phyloP scores from a whole-genome alignment of 2,329 filamentous ascomycete genomes.

The Lachnellula arida region DNA sequence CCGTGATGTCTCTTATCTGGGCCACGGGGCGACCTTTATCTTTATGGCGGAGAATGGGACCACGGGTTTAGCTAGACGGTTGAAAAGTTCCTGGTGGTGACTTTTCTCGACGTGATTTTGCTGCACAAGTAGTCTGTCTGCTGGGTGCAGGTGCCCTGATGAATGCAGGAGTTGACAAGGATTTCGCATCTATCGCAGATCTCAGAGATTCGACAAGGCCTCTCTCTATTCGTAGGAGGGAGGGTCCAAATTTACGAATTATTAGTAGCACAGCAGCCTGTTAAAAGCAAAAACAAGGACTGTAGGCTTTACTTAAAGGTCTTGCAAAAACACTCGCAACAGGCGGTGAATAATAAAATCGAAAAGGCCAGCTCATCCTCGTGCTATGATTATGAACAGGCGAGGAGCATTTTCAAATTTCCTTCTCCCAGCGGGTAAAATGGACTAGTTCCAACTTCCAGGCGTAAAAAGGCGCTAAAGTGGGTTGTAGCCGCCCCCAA shows the following conservation, averaged over 20 bases:
- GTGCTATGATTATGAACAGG: neutral
- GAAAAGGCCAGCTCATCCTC: slow-evolving; percentile 3
- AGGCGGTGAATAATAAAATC: neutral
- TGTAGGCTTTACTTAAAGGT: too few species aligned
- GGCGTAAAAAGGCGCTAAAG: neutral
- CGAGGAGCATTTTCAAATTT: neutral
- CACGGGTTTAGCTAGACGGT: neutral
- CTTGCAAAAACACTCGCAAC: too few species aligned
- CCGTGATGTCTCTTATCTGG: neutral
- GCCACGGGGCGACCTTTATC: neutral
- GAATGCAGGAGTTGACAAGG: too few species aligned
- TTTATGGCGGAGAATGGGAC: neutral
- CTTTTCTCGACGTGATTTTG: neutral
- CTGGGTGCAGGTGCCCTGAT: neutral
- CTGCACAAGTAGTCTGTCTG: neutral
- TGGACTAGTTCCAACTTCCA: neutral
- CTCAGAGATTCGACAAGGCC: neutral
- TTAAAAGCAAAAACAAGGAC: too few species aligned
- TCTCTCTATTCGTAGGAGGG: neutral
- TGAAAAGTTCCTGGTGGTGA: neutral
- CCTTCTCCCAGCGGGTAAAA: neutral
- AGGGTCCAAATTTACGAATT: neutral
- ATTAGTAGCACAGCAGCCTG: too few species aligned
- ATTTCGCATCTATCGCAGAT: too few species aligned
- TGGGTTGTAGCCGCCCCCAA: neutral